phyloP scores from a whole-genome alignment of 2,329 filamentous ascomycete species.

The Venturia oleaginea region DNA sequence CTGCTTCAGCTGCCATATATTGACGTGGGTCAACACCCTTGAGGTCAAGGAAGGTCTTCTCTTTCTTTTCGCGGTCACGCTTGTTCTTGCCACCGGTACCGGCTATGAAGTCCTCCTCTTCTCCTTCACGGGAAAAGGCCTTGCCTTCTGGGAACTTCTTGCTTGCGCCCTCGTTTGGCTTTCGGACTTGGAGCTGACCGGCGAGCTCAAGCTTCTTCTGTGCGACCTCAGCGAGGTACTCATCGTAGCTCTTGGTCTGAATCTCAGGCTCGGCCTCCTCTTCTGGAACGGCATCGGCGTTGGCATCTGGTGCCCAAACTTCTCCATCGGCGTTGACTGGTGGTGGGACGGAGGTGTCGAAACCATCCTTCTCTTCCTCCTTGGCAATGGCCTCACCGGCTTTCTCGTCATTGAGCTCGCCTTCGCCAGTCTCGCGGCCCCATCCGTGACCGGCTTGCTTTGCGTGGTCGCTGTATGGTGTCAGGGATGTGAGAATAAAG shows the following conservation, averaged over 20 bases:
- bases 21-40: constrained; percentile 55
- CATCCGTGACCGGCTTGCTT: constrained; percentile 86
- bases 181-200: constrained; percentile 63
- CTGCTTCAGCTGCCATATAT: constrained; percentile 54
- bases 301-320: constrained; percentile 17
- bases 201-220: constrained; percentile 69
- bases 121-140: constrained; percentile 44
- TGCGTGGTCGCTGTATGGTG: constrained; percentile 55
- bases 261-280: constrained; percentile 54
- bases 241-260: constrained; percentile 81
- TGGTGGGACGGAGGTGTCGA: constrained; percentile 31
- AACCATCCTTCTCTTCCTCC: constrained; percentile 67
- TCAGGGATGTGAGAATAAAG: not conserved
- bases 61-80: constrained; percentile 82
- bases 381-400: constrained; percentile 83
- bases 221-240: constrained; percentile 71
- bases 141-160: constrained; percentile 92
- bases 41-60: constrained; percentile 82
- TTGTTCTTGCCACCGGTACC: constrained; percentile 64
- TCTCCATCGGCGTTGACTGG: constrained; percentile 40
- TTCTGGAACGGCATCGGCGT: constrained; percentile 34
- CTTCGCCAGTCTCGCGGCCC: constrained; percentile 73
- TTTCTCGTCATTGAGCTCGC: constrained; percentile 85
- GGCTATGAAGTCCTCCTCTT: constrained; percentile 66
- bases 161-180: constrained; percentile 87